Base-by-base conservation (phyloP, 1,139 yeast species). In the Suhomyces bribrorum region DNA sequence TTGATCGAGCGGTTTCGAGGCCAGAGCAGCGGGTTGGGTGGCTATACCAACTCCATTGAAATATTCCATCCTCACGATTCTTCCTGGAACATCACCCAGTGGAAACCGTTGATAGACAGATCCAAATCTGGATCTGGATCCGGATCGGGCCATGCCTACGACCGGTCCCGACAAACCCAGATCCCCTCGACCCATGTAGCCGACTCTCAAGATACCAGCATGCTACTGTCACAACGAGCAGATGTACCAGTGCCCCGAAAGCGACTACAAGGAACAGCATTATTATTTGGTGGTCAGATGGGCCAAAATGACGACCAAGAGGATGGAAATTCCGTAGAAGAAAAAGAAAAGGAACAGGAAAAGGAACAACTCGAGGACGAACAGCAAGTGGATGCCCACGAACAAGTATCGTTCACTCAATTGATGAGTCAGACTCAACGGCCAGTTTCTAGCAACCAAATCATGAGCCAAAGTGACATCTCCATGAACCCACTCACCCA, bases 211-310 rank as follows among this genome's bases (percentile, higher is more conserved):
- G 32, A 36, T 14, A 9, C 16, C 5, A 31, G 35, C 29, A 27
- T 36, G 31, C 18, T 36, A 4, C 34, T 13, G 23, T 36, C 38
- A 5, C 38, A 36, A 16, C 11, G 16, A 3, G 14, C 20, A 7
- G 34, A 30, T n/a, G 12, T 11, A 17, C 34, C 34, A 6, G n/a
- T 11, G 7, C 7, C 23, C 1, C 31, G 27, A 14, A 39, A 32
- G 32, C 15, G 28, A 32, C 27, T 33, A 4, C 32, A n/a, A 11
- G 42, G 42, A 6, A 33, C 34, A n/a, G 35, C 32, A 7, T 26
- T 38, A 7, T 15, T 38, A 8, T 32, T 34, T n/a, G 28, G 8
- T 20, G 23, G 23, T 20, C 23, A n/a, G n/a, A n/a, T n/a, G n/a
- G n/a, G n/a, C n/a, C n/a, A n/a, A n/a, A n/a, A n/a, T n/a, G n/a